A percentile compares a stretch with the other conserved stretches of the same genome.
phyloP scores from a whole-genome alignment of 306 rosid genomes.

The Cucumis melo region DNA sequence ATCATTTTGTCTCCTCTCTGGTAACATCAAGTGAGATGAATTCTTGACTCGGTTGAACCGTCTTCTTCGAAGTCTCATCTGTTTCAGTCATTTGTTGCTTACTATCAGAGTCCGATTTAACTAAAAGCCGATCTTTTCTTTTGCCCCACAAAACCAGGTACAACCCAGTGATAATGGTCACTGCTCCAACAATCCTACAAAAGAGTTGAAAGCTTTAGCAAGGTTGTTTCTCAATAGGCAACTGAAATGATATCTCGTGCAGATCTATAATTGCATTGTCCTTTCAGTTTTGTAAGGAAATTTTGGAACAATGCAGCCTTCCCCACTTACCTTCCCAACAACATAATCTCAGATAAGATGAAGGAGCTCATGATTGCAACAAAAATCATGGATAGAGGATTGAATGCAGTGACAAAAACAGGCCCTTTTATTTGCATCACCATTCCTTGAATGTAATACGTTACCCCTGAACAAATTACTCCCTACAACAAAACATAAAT shows the following conservation, averaged over 20 bases:
- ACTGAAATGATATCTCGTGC: background rate
- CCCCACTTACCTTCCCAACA: constrained; percentile 29
- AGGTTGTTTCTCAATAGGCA: background rate
- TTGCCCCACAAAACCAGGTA: constrained; percentile 43
- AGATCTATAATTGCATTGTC: background rate
- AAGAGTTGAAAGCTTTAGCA: background rate
- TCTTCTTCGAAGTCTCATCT: background rate
- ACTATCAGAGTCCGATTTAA: background rate
- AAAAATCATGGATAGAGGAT: constrained; percentile 33
- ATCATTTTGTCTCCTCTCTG: background rate
- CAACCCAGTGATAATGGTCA: constrained; percentile 24
- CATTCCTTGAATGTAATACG: constrained; percentile 29
- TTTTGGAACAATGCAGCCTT: background rate
- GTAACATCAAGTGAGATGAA: background rate
- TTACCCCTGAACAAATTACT: constrained; percentile 25
- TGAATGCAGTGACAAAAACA: constrained; percentile 33
- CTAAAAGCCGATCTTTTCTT: constrained; percentile 17
- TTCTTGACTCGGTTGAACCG: background rate
- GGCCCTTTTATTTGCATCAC: constrained; percentile 43
- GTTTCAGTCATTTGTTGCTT: background rate
- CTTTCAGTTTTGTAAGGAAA: background rate
- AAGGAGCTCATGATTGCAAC: constrained; percentile 37
- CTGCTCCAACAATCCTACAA: constrained; percentile 31
- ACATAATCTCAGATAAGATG: constrained; percentile 25
- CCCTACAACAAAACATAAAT: constrained; percentile 23